Percentiles rank a stretch among this genome's conserved stretches.
Evolutionary conservation across 495 filamentous ascomycete species (phyloP).

Genomic region (Penicillium paxilli): DNA sequence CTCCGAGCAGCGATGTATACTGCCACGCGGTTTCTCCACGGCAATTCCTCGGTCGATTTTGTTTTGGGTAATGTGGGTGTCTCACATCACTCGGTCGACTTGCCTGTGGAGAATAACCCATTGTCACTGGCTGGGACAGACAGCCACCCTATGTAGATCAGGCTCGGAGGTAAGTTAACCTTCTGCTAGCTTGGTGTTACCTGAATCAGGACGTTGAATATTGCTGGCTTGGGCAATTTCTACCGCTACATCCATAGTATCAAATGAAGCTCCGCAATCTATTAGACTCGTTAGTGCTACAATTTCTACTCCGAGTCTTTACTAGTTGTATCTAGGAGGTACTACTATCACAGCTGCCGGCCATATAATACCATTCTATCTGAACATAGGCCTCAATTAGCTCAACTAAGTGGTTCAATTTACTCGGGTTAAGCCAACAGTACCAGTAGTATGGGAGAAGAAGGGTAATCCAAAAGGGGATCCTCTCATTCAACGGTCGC

Average conservation of each 20-base stretch:
- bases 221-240: neutral
- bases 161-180: neutral
- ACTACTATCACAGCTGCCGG: too few species aligned
- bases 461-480: too few species aligned
- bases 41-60: neutral
- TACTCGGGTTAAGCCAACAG: too few species aligned
- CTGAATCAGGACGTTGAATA: neutral
- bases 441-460: too few species aligned
- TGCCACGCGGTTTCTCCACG: conserved; percentile 10
- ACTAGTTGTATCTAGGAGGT: too few species aligned
- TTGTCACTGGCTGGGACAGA: neutral
- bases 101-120: neutral
- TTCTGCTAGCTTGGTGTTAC: neutral
- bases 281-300: too few species aligned
- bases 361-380: too few species aligned
- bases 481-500: too few species aligned
- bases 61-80: neutral
- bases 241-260: neutral
- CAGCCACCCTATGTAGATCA: neutral
- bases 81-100: neutral
- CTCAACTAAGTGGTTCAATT: too few species aligned
- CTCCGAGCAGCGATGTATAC: neutral
- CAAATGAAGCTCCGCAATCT: too few species aligned
- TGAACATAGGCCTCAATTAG: too few species aligned
- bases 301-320: too few species aligned